Percentiles rank a stretch among this genome's conserved stretches.
phyloP scores from a whole-genome alignment of 106 monocot species.

The Ottelia alismoides region DNA sequence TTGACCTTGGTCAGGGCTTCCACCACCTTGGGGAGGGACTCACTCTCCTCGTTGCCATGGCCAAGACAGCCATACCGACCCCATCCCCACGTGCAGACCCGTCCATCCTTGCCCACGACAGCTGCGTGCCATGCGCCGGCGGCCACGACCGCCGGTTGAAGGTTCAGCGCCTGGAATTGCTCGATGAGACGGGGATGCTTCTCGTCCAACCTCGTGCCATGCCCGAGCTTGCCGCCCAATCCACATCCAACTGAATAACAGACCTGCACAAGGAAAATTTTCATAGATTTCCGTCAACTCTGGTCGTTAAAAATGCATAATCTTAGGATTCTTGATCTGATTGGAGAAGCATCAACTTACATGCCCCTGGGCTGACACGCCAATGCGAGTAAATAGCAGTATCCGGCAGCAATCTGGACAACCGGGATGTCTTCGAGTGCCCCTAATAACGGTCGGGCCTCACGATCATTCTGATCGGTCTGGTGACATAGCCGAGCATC shows the following conservation, averaged over 20 bases:
- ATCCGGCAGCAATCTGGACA: conserved; percentile 98
- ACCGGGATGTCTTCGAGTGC: conserved; percentile 75
- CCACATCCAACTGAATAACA: conserved; percentile 99
- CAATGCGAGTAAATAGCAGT: conserved; percentile 87
- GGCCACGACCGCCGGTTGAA: conserved; percentile 86
- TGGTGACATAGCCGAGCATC: conserved; percentile 81
- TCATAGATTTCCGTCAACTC: too few relatives aligned
- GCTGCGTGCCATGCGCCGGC: conserved; percentile 99
- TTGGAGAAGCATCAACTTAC: too few relatives aligned
- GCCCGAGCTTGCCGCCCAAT: conserved; percentile 92
- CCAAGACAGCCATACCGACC: conserved; percentile 95
- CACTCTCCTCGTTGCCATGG: conserved; percentile 91
- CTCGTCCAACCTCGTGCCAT: conserved; percentile 81
- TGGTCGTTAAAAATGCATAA: too few relatives aligned
- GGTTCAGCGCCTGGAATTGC: conserved; percentile 52
- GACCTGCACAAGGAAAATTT: conserved; percentile 67
- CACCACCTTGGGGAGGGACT: conserved; percentile 75
- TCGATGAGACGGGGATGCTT: conserved; percentile 77
- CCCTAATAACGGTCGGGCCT: conserved; percentile 62
- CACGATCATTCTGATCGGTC: conserved; percentile 65
- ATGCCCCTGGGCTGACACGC: conserved; percentile 86
- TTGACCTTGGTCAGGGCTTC: conserved; percentile 57
- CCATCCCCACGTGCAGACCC: conserved; percentile 99
- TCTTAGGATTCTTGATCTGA: too few relatives aligned
- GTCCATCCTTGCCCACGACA: conserved; percentile 86